These are phyloP conservation scores for Tuber calosporum DNA, from an alignment of 495 filamentous ascomycete genomes.

Conservation along the genomic window DNA sequence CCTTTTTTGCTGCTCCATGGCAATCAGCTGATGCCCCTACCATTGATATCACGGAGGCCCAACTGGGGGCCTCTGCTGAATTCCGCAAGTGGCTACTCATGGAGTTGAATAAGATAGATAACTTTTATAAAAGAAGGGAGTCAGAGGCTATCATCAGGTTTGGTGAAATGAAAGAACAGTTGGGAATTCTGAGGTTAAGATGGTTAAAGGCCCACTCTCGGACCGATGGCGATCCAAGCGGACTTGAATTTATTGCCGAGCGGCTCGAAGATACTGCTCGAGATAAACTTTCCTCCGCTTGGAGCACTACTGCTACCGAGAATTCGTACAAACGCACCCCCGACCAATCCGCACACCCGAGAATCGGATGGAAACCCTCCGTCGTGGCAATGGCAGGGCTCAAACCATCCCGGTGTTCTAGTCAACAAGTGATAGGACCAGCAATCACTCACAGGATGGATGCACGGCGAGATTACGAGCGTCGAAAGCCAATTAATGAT, in stretches of 20 bases:
- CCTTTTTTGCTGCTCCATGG: constrained; percentile 23
- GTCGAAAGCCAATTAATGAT: constrained; percentile 34
- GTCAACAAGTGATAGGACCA: constrained; percentile 20
- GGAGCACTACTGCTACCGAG: constrained; percentile 25
- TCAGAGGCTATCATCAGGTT: constrained; percentile 55
- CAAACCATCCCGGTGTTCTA: constrained; percentile 9
- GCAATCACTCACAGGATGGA: constrained; percentile 18
- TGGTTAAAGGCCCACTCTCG: constrained; percentile 45
- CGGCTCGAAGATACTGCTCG: constrained; percentile 34
- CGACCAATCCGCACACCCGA: constrained; percentile 26
- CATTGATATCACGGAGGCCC: constrained; percentile 33
- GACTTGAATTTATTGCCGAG: constrained; percentile 37
- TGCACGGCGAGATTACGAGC: constrained; percentile 42
- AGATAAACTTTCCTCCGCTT: constrained; percentile 10
- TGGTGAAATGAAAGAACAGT: constrained; percentile 55
- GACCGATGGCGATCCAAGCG: constrained; percentile 46
- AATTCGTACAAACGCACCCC: constrained; percentile 34
- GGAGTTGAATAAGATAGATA: constrained; percentile 62
- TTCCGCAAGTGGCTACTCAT: constrained; percentile 60
- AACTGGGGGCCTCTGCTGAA: constrained; percentile 46
- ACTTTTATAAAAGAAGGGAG: constrained; percentile 62
- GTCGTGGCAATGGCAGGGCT: constrained; percentile 23
- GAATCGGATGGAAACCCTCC: constrained; percentile 44
- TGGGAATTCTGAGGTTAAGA: constrained; percentile 62
- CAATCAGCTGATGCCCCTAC: not conserved